Percentiles rank a stretch among this genome's conserved stretches.
phyloP scores from a whole-genome alignment of 2,329 filamentous ascomycete species.

The Mycogone perniciosa region DNA sequence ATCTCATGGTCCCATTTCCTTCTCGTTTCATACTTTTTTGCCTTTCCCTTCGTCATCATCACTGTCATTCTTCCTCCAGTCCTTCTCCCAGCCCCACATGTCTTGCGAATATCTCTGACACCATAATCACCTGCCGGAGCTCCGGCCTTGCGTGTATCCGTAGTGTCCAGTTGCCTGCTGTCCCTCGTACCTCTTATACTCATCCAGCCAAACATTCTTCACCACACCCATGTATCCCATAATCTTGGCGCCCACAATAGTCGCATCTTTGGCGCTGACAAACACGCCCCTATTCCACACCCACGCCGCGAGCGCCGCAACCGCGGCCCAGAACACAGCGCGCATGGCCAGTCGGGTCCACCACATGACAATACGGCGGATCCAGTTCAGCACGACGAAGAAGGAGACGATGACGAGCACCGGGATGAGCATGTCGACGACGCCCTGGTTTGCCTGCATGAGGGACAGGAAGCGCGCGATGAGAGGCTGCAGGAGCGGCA shows the following conservation, averaged over 20 bases:
- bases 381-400: constrained; percentile 62
- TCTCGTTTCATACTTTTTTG: neutral
- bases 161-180: constrained; percentile 25
- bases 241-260: constrained; percentile 37
- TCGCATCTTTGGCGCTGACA: constrained; percentile 55
- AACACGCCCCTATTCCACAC: constrained; percentile 61
- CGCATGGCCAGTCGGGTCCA: constrained; percentile 64
- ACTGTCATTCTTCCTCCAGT: too few relatives aligned
- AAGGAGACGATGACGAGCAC: constrained; percentile 40
- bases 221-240: constrained; percentile 41
- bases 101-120: too few relatives aligned
- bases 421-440: constrained; percentile 27
- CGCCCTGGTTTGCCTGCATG: constrained; percentile 30
- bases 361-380: constrained; percentile 67
- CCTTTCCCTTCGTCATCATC: neutral
- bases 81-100: too few relatives aligned
- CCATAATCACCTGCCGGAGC: constrained; percentile 15
- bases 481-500: constrained; percentile 38
- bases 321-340: constrained; percentile 56
- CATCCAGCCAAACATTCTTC: constrained; percentile 48
- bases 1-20: neutral
- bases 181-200: constrained; percentile 53
- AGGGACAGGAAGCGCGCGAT: constrained; percentile 32
- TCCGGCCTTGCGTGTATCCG: constrained; percentile 12
- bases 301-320: constrained; percentile 49